phyloP scores from a whole-genome alignment of 2,329 filamentous ascomycete species.

The Paradendryphiella salina region DNA sequence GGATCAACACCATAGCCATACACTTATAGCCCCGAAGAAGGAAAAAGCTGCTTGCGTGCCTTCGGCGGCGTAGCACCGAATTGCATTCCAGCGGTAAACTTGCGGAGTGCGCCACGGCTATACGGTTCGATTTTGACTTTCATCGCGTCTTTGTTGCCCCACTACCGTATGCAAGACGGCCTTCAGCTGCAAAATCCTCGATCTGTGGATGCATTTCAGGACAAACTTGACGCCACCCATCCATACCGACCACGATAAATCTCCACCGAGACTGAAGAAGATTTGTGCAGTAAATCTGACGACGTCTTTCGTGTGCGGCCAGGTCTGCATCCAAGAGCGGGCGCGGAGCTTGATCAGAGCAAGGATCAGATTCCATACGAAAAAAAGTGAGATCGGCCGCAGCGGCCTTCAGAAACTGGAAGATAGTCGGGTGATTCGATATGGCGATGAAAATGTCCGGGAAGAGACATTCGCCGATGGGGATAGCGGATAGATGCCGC shows the following conservation, averaged over 20 bases:
- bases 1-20: neutral
- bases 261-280: neutral
- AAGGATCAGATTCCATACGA: neutral
- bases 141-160: neutral
- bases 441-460: neutral
- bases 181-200: conserved; percentile 5
- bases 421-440: neutral
- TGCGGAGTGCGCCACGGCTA: neutral
- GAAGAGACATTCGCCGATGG: conserved; percentile 7
- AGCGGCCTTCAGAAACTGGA: neutral
- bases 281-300: neutral
- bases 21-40: neutral
- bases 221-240: neutral
- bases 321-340: neutral
- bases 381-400: neutral
- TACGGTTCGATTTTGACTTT: neutral
- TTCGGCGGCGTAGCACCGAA: neutral
- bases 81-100: neutral
- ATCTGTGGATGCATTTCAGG: neutral
- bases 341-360: neutral
- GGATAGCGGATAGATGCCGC: neutral
- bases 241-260: conserved; percentile 1
- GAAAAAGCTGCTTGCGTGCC: neutral
- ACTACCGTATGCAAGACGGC: neutral
- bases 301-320: neutral